Evolutionary conservation across 306 rosid genomes (phyloP), one percentile per base, ranked within the genome.

Genomic region (Urtica urens): DNA sequence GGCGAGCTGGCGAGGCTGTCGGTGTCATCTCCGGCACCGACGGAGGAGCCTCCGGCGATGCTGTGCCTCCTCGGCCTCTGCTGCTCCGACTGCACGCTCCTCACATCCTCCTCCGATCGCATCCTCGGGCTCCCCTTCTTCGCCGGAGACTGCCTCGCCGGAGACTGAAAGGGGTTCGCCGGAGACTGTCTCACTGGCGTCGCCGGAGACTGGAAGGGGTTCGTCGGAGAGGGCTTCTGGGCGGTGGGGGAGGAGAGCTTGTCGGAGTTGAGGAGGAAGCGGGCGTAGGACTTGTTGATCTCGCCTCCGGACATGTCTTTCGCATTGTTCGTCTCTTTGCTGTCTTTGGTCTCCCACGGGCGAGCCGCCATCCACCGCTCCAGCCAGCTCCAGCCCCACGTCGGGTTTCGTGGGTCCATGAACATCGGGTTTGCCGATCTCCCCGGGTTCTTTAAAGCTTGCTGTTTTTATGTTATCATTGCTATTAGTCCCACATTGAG

Each of bases 341-440:
- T 30, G 60, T 69, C 45, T 41, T 67, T 78, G 58, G 66, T 62
- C 64, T 92, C 99, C 69, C 73, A 83, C 10, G 94, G 75, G 28
- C 78, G 71, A 10, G 93, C 87, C 30, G 96, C 96, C 79, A 74
- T 92, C 96, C 99, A 92, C 58, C 99, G 72, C 60, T 92, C 99
- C 53, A 82, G 69, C 99, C 99, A 92, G 75, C 96, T 85, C 99
- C 99, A 92, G 4, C 99, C 99, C 99, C 99, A 92, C 26, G 77
- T 52, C 35, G 99, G 99, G 68, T 85, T 85, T 45, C 79, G 77
- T 65, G 94, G 94, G 73, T 92, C 99, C 87, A 78, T 82, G 74
- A 92, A 92, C 80, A 83, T 70, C 31, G 99, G 96, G 65, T 78
- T 85, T 44, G 76, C 33, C 58, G 83, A 78, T 63, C 66, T 77